phyloP scores from a whole-genome alignment of 495 filamentous ascomycete species.

The Talaromyces liani region DNA sequence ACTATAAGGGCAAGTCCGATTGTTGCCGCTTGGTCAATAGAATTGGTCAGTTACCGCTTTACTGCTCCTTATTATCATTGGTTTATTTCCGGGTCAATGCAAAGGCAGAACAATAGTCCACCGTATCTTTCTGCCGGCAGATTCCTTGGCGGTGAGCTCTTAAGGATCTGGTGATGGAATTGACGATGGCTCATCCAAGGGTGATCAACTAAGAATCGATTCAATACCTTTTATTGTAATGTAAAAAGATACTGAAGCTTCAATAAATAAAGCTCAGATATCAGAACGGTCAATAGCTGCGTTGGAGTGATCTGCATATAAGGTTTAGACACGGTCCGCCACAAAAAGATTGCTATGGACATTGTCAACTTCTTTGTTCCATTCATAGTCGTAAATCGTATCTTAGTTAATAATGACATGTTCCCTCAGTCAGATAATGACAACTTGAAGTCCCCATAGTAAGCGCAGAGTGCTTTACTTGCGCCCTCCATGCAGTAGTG shows the following conservation, averaged over 20 bases:
- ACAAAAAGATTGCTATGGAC: background rate
- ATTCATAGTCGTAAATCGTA: background rate
- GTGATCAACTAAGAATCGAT: background rate
- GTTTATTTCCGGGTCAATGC: background rate
- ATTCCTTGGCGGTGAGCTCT: background rate
- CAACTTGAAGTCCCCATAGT: constrained; percentile 38
- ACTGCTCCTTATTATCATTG: background rate
- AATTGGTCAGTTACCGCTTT: background rate
- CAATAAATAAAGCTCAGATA: background rate
- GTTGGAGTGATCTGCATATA: background rate
- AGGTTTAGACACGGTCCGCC: background rate
- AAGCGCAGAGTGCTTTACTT: constrained; percentile 68
- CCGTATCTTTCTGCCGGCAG: background rate
- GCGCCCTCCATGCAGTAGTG: constrained; percentile 90
- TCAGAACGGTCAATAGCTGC: background rate
- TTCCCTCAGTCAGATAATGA: background rate
- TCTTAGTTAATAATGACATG: background rate
- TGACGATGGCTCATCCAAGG: background rate
- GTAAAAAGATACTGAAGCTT: background rate
- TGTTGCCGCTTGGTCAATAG: background rate
- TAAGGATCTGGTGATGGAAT: background rate
- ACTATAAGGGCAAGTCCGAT: background rate
- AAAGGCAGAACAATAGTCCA: background rate
- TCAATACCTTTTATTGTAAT: background rate
- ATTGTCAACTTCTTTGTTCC: background rate